Evolutionary conservation across 2,329 filamentous ascomycete species (phyloP), one percentile per base, ranked within the genome.

Genomic region (Drechslerella stenobrocha): DNA sequence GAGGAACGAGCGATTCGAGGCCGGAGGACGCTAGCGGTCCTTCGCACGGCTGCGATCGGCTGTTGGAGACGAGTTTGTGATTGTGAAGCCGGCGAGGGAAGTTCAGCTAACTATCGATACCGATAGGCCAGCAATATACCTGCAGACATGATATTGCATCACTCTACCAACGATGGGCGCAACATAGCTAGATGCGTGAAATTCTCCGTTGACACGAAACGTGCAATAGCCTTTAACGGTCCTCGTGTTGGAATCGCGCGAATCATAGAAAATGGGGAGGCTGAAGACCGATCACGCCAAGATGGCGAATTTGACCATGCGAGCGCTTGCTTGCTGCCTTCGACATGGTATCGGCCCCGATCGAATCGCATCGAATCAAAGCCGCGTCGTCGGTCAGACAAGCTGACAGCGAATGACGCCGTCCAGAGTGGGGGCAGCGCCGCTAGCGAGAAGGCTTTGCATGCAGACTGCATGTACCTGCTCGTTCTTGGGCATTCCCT

Each of bases 331-430:
- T n/a, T n/a, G n/a, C n/a, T n/a, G n/a, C n/a, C n/a, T n/a, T n/a
- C n/a, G n/a, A n/a, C n/a, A n/a, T n/a, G n/a, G n/a, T n/a, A n/a
- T n/a, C n/a, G n/a, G n/a, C n/a, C n/a, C n/a, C n/a, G n/a, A n/a
- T n/a, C n/a, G n/a, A n/a, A n/a, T n/a, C n/a, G n/a, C n/a, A n/a
- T n/a, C n/a, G n/a, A n/a, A 42, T 42, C 37, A 18, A 42, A 8
- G 18, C 6, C 22, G 37, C 37, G 8, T 42, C n/a, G 13, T 18
- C 15, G 22, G 18, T 42, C n/a, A 18, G 15, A 42, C 7, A 42
- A 42, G 37, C n/a, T 42, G 37, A 42, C 37, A 20, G 15, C 37
- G 37, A 42, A 42, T 42, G 37, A 42, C 15, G 15, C 37, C 37
- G 37, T 2, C 2, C n/a, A 42, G 13, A 20, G 37, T 42, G 37